Evolutionary conservation across 2,329 filamentous ascomycete species (phyloP).

Genomic region (Chaetomium sp.): DNA sequence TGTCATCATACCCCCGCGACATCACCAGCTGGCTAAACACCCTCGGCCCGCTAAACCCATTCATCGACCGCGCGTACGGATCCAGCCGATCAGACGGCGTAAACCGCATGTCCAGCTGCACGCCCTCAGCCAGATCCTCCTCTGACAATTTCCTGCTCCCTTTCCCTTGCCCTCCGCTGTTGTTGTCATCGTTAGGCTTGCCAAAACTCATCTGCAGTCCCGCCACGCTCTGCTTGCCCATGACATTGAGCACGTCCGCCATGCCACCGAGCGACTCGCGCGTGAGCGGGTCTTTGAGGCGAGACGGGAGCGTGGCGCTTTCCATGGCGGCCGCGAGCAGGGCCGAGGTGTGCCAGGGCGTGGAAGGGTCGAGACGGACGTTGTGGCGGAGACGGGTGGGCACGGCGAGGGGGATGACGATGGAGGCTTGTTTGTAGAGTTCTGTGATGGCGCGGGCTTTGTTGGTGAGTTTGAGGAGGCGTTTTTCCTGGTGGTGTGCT

Average conservation of each 20-base stretch:
- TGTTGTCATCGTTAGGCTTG: slow-evolving; percentile 17
- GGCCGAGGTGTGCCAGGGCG: slow-evolving; percentile 74
- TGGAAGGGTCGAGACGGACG: slow-evolving; percentile 54
- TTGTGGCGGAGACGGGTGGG: slow-evolving; percentile 51
- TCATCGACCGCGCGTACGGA: slow-evolving; percentile 10
- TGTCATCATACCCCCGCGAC: slow-evolving; percentile 28
- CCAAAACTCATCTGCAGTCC: slow-evolving; percentile 63
- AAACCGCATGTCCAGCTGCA: slow-evolving; percentile 35
- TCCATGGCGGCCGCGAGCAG: slow-evolving; percentile 72
- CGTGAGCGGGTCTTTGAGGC: slow-evolving; percentile 48
- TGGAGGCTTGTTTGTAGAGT: slow-evolving; percentile 63
- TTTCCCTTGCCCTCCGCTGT: slow-evolving; percentile 25
- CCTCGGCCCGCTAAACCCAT: slow-evolving; percentile 28
- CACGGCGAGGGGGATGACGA: slow-evolving; percentile 69
- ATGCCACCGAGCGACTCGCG: slow-evolving; percentile 54
- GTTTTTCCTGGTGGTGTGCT: slow-evolving; percentile 44
- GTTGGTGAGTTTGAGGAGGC: slow-evolving; percentile 62
- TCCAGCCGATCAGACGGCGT: slow-evolving; percentile 35
- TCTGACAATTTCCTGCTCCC: slow-evolving; percentile 27
- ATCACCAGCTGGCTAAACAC: slow-evolving; percentile 39
- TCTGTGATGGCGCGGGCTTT: slow-evolving; percentile 64
- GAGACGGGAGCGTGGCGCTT: slow-evolving; percentile 67
- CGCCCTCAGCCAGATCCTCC: slow-evolving; percentile 25
- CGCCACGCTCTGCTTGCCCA: slow-evolving; percentile 74
- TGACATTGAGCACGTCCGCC: slow-evolving; percentile 61